These are phyloP conservation scores for Murraya koenigii DNA, from an alignment of 345 rosid genomes.

Conservation along the genomic window DNA sequence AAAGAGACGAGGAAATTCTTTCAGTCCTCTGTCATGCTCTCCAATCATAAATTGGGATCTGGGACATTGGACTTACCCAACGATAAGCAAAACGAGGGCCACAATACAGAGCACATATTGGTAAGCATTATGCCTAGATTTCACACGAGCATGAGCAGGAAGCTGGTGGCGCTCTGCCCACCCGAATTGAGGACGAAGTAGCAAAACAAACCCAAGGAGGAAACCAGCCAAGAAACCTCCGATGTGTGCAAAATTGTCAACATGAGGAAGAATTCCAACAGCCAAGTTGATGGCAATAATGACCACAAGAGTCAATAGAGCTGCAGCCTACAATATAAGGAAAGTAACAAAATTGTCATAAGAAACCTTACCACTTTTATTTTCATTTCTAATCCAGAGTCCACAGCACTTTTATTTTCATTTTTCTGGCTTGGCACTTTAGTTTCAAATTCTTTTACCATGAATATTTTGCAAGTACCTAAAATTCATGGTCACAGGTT, in stretches of 20 bases:
- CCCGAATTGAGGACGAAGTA: slow-evolving; percentile 77
- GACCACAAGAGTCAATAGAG: slow-evolving; percentile 58
- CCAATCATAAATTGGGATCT: not conserved
- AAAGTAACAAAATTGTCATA: not conserved
- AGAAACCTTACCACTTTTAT: not conserved
- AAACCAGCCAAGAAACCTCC: slow-evolving; percentile 83
- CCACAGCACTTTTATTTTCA: not conserved
- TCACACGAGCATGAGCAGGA: slow-evolving; percentile 45
- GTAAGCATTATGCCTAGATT: slow-evolving; percentile 69
- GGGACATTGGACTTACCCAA: slow-evolving; percentile 46
- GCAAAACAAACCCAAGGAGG: slow-evolving; percentile 63
- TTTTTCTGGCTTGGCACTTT: not conserved
- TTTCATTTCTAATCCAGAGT: not conserved
- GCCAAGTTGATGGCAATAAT: slow-evolving; percentile 71
- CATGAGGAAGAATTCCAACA: slow-evolving; percentile 85
- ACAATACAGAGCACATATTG: slow-evolving; percentile 56
- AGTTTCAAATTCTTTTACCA: not conserved
- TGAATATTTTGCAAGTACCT: not conserved
- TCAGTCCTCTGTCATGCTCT: not conserved
- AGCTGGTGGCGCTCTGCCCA: slow-evolving; percentile 53
- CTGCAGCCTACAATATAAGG: slow-evolving; percentile 50
- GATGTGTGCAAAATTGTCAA: slow-evolving; percentile 90
- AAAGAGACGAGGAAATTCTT: no score
- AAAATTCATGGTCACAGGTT: not conserved
- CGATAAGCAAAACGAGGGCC: slow-evolving; percentile 49